Evolutionary conservation across 345 rosid species (phyloP).

Genomic region (Garcia nutans): DNA sequence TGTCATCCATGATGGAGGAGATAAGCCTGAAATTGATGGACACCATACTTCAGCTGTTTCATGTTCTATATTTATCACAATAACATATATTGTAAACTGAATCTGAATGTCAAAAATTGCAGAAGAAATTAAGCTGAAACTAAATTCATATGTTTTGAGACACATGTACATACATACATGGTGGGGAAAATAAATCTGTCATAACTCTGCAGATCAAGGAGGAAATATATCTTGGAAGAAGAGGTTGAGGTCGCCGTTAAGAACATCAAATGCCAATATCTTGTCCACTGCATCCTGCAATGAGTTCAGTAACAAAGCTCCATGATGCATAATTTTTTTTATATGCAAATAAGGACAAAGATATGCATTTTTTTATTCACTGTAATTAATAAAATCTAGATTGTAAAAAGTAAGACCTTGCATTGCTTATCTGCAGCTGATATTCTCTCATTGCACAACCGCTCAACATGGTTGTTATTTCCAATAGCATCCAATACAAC

Average conservation of each 20-base stretch:
- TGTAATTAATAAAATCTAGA: neutral
- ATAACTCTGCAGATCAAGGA: slow-evolving; percentile 4
- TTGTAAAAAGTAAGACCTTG: slow-evolving; percentile 43
- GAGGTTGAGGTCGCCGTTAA: slow-evolving; percentile 50
- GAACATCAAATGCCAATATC: slow-evolving; percentile 58
- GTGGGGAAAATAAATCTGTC: neutral
- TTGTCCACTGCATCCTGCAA: slow-evolving; percentile 69
- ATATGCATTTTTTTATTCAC: neutral
- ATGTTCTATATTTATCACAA: neutral
- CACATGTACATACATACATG: no score
- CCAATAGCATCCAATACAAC: slow-evolving; percentile 51
- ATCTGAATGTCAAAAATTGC: neutral
- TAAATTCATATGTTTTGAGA: neutral
- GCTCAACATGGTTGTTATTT: slow-evolving; percentile 46
- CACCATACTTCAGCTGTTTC: neutral
- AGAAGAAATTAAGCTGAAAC: neutral
- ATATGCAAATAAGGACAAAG: neutral
- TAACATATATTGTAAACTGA: neutral
- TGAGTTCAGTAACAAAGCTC: neutral
- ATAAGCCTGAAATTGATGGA: neutral
- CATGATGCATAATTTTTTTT: neutral
- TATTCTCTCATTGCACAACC: slow-evolving; percentile 54
- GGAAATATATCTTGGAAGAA: slow-evolving; percentile 59
- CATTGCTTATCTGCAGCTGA: slow-evolving; percentile 62
- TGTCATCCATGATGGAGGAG: neutral